Conservation (phyloP, 2,329 filamentous ascomycete species). For the Emergomyces pasteurianus region DNA sequence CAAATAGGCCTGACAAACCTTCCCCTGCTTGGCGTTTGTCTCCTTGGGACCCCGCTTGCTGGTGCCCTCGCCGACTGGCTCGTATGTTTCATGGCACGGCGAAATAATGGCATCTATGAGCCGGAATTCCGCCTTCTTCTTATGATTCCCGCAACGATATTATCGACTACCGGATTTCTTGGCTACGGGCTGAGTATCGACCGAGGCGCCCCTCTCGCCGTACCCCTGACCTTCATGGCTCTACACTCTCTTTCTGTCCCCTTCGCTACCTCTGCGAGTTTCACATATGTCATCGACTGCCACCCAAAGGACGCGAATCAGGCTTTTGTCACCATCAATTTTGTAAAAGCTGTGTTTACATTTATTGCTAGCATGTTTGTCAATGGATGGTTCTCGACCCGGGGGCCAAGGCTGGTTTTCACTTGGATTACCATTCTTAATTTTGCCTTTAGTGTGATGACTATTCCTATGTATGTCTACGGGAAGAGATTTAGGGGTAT, state of each 20-base stretch:
- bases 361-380: slow-evolving; percentile 18
- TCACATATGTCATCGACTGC: slow-evolving; percentile 33
- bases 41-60: slow-evolving; percentile 17
- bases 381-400: slow-evolving; percentile 16
- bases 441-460: slow-evolving; percentile 10
- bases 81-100: slow-evolving; percentile 23
- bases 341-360: slow-evolving; percentile 28
- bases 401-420: slow-evolving; percentile 16
- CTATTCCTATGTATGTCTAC: slow-evolving; percentile 19
- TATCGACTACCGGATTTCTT: slow-evolving; percentile 28
- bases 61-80: slow-evolving; percentile 19
- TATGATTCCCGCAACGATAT: slow-evolving; percentile 14
- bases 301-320: slow-evolving; percentile 29
- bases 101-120: slow-evolving; percentile 27
- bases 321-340: slow-evolving; percentile 33
- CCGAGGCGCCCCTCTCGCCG: slow-evolving; percentile 16
- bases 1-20: slow-evolving; percentile 24
- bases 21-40: slow-evolving; percentile 18
- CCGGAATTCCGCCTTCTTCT: slow-evolving; percentile 27
- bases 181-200: slow-evolving; percentile 30
- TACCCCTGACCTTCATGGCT: slow-evolving; percentile 24
- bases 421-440: slow-evolving; percentile 5
- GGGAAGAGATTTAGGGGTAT: slow-evolving; percentile 22
- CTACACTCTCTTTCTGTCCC: slow-evolving; percentile 27
- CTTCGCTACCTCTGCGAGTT: slow-evolving; percentile 26